These are phyloP conservation scores for Parafenestella ontariensis DNA, from an alignment of 2,329 filamentous ascomycete species.

Conservation along the genomic window DNA sequence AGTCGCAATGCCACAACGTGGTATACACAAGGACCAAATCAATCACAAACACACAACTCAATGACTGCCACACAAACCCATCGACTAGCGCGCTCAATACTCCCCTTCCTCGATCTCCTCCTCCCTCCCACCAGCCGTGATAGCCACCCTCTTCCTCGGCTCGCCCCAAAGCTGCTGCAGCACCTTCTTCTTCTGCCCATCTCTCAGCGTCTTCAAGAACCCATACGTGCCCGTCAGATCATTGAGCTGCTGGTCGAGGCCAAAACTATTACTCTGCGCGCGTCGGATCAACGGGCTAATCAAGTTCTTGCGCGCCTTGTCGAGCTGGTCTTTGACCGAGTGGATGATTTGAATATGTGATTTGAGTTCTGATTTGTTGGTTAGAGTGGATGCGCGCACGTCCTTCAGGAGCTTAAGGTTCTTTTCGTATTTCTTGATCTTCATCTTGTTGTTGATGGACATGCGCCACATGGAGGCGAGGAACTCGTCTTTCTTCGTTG, in stretches of 20 bases:
- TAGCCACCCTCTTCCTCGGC: conserved; percentile 37
- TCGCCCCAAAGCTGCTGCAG: conserved; percentile 73
- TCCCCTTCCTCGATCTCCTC: conserved; percentile 25
- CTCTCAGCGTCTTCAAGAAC: conserved; percentile 76
- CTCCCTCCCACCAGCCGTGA: conserved; percentile 25
- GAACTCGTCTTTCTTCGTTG: conserved; percentile 80
- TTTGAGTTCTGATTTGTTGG: conserved; percentile 85
- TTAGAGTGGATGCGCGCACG: conserved; percentile 81
- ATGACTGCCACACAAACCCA: background rate
- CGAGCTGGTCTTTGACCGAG: conserved; percentile 84
- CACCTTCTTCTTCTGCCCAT: conserved; percentile 81
- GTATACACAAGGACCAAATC: background rate
- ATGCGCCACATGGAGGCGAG: conserved; percentile 86
- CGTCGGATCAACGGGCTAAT: conserved; percentile 82
- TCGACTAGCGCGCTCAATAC: background rate
- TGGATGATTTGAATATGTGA: conserved; percentile 86
- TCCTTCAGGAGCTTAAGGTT: conserved; percentile 81
- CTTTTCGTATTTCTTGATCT: conserved; percentile 89
- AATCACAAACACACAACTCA: background rate
- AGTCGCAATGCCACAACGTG: conserved; percentile 8
- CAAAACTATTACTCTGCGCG: conserved; percentile 71
- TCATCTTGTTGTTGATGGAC: conserved; percentile 77
- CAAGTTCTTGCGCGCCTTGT: conserved; percentile 81
- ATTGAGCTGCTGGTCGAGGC: conserved; percentile 83
- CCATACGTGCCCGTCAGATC: conserved; percentile 81